Evolutionary conservation across 208 protist species (phyloP), one percentile per base, ranked within the genome.

Genomic region (Endotrypanum monterogeii): DNA sequence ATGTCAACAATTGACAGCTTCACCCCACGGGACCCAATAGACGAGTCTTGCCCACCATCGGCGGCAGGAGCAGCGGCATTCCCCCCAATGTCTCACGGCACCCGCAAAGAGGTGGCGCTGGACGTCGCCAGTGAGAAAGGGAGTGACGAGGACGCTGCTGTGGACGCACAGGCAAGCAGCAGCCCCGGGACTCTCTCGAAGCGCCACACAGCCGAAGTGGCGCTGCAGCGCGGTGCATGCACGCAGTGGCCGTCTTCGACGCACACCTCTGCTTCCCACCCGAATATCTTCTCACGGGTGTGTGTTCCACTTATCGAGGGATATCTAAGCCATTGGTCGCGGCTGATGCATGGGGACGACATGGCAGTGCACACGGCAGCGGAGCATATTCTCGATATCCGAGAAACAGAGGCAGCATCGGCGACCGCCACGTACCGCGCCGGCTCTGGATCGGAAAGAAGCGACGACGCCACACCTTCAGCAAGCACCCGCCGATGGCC

Each of bases 261-360:
- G 55, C 39, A 2, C 28, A 23, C 39, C 32, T 39, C 30, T 44
- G 35, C 32, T 7, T 62, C 68, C 32, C 30, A 8, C 37, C 37
- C 57, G 25, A 44, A 80, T 25, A 56, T 73, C 46, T 80, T 80
- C 48, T 60, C 60, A 3, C 32, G 61, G 11, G 50, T 58, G 16
- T 80, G 76, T 30, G 63, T 71, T 20, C 76, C 76, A 25, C 69
- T 67, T 9, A 55, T 80, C n/a, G 5, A 28, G 18, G 70, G 66
- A 14, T 80, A 80, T 44, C 63, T 80, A 55, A 48, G 69, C 3
- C 55, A 65, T 14, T 80, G 76, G 76, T 44, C 68, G 70, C 76
- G 73, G 41, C 41, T 80, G 32, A 72, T 65, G 16, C 70, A 76
- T 35, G 76, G 51, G 11, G 76, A 80, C 37, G 30, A 37, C 20